Conservation (phyloP, 208 protist genomes). For the Acanthamoeba rhysodes region DNA sequence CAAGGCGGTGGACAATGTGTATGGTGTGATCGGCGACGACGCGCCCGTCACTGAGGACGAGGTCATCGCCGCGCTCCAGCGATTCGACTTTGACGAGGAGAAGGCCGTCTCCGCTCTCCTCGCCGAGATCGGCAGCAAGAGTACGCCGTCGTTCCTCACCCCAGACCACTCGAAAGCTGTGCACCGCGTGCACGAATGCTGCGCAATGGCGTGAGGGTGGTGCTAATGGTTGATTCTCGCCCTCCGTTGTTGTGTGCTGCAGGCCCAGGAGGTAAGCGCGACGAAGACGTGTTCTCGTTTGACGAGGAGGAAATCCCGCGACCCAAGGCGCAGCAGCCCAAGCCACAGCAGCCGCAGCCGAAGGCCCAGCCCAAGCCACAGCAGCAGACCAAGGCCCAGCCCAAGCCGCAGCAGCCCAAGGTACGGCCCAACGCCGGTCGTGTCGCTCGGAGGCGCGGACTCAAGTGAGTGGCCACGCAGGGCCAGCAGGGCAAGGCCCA, state of each 20-base stretch:
- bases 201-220: no score
- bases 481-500: conserved; percentile 10
- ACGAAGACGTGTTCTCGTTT: conserved; percentile 30
- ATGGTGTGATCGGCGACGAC: conserved; percentile 13
- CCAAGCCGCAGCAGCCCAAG: not conserved
- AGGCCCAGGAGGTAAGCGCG: not conserved
- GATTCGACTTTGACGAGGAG: conserved; percentile 34
- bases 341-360: not conserved
- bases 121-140: conserved; percentile 19
- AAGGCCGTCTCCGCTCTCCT: not conserved
- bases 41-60: conserved; percentile 17
- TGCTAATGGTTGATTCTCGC: no score
- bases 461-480: not conserved
- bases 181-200: no score
- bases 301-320: not conserved
- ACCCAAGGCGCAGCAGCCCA: conserved; percentile 16
- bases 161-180: no score
- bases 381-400: not conserved
- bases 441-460: no score
- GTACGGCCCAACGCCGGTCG: no score
- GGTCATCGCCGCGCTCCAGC: conserved; percentile 19
- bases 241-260: not conserved
- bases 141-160: not conserved
- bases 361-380: not conserved
- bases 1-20: conserved; percentile 28